phyloP scores from a whole-genome alignment of 345 rosid species.

The Pugionium cornutum region DNA sequence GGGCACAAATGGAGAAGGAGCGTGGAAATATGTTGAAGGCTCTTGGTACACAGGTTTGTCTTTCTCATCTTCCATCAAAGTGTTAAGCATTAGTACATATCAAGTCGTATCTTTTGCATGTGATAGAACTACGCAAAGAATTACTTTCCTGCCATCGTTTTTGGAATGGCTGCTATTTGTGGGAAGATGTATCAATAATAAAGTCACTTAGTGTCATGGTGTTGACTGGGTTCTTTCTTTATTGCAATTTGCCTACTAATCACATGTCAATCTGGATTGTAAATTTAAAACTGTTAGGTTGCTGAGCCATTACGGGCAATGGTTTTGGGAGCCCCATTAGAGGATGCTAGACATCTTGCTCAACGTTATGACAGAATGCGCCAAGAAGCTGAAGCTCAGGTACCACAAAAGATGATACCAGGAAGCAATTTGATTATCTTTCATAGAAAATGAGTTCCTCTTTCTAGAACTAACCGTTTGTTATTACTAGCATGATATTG shows the following conservation, averaged over 20 bases:
- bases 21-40: constrained; percentile 86
- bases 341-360: constrained; percentile 98
- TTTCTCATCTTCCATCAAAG: constrained; percentile 17
- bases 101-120: constrained; percentile 3
- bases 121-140: background rate
- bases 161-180: background rate
- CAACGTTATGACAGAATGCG: constrained; percentile 97
- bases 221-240: constrained; percentile 16
- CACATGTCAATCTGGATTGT: constrained; percentile 2
- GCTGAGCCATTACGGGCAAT: constrained; percentile 96
- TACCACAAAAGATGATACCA: constrained; percentile 24
- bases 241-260: constrained; percentile 19
- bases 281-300: constrained; percentile 50
- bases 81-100: background rate
- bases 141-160: background rate
- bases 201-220: constrained; percentile 11
- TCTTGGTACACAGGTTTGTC: constrained; percentile 85
- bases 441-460: background rate
- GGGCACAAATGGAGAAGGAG: constrained; percentile 94
- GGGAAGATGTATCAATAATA: constrained; percentile 2
- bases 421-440: constrained; percentile 5
- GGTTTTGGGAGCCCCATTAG: constrained; percentile 95
- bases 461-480: constrained; percentile 4
- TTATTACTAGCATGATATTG: constrained; percentile 15
- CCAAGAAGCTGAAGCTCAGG: constrained; percentile 99